Conservation (phyloP, 176 grass and related monocot genomes). For the Musa schizocarpa region DNA sequence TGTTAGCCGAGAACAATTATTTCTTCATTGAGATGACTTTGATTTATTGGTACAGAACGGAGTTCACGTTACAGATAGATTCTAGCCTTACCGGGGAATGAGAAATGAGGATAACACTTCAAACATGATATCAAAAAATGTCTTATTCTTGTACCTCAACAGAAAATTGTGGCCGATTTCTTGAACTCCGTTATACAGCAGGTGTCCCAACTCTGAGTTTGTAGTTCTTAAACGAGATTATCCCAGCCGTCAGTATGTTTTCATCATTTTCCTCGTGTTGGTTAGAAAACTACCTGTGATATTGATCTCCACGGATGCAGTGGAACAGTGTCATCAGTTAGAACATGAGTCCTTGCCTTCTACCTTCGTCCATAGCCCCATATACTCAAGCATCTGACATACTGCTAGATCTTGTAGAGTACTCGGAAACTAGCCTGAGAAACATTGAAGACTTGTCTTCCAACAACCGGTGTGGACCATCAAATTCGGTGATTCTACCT, state of each 20-base stretch:
- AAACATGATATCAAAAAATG: background rate
- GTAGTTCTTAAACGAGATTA: background rate
- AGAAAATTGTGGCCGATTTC: background rate
- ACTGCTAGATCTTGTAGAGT: slow-evolving; percentile 70
- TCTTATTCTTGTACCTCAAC: slow-evolving; percentile 2
- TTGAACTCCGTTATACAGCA: background rate
- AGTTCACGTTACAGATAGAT: background rate
- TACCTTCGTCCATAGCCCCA: background rate
- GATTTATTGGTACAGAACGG: no score
- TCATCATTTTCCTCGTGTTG: background rate
- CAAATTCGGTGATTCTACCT: slow-evolving; percentile 89
- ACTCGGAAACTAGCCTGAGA: slow-evolving; percentile 76
- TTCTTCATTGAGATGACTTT: no score
- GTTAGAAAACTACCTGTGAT: background rate
- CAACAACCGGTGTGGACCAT: slow-evolving; percentile 56
- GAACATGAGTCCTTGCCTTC: background rate
- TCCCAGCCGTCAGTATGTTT: background rate
- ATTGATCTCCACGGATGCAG: background rate
- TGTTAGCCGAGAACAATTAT: no score
- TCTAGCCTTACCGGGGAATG: background rate
- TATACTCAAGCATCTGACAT: slow-evolving; percentile 46
- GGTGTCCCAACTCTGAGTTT: background rate
- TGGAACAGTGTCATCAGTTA: background rate
- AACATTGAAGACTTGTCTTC: slow-evolving; percentile 92
- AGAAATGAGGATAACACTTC: background rate